Percentiles rank a stretch among this genome's conserved stretches.
Conservation (phyloP, 345 rosid genomes). For the Jatropha curcas region DNA sequence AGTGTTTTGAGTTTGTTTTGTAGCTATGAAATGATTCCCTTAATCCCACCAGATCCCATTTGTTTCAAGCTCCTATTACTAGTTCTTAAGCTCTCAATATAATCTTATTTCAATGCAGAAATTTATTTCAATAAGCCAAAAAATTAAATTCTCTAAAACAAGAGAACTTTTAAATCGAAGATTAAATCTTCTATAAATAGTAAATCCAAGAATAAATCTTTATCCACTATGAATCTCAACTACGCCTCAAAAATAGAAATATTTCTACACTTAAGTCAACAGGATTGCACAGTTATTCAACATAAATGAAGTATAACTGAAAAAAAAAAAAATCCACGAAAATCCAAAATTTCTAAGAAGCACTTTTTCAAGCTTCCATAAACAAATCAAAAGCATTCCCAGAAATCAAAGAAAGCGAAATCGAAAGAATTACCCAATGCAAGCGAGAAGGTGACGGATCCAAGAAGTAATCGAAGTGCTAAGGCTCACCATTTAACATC, state of each 20-base stretch:
- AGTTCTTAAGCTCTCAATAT: neutral
- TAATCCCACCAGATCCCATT: neutral
- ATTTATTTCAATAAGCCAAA: neutral
- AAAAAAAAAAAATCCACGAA: neutral
- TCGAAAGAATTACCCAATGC: constrained; percentile 47
- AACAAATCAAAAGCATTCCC: neutral
- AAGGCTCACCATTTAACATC: constrained; percentile 37
- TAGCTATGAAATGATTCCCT: neutral
- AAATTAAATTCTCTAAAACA: constrained; percentile 4
- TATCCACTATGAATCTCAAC: neutral
- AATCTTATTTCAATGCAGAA: neutral
- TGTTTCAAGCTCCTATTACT: neutral
- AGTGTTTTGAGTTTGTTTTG: neutral
- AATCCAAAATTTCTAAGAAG: neutral
- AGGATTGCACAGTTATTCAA: neutral
- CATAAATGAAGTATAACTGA: neutral
- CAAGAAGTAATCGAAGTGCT: constrained; percentile 39
- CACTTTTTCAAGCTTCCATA: neutral
- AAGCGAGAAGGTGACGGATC: constrained; percentile 54
- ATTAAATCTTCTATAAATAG: neutral
- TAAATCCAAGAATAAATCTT: constrained; percentile 3
- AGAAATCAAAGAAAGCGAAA: neutral
- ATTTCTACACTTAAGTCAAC: neutral
- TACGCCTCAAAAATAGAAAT: neutral
- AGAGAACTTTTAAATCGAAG: neutral